phyloP scores from a whole-genome alignment of 2,329 filamentous ascomycete species.

The Fusarium pseudoanthophilum region DNA sequence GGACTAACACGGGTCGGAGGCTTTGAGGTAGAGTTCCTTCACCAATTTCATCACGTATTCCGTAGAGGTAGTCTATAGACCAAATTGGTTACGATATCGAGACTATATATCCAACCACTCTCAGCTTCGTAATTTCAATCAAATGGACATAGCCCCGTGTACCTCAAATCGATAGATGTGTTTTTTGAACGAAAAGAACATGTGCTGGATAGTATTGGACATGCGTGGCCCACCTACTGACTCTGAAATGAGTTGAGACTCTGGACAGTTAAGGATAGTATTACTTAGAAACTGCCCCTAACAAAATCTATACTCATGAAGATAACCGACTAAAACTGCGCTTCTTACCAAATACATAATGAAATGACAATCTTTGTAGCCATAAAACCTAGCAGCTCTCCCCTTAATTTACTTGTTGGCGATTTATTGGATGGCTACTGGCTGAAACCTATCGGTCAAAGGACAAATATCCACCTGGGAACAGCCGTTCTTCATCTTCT shows the following conservation, averaged over 20 bases:
- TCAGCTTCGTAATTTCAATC: not conserved
- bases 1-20: not conserved
- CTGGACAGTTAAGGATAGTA: not conserved
- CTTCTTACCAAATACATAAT: not conserved
- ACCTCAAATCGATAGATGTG: not conserved
- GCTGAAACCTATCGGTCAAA: not conserved
- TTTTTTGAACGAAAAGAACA: not conserved
- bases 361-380: not conserved
- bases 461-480: not conserved
- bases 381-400: not conserved
- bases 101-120: no score
- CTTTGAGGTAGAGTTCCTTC: not conserved
- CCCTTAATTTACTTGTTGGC: not conserved
- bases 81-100: not conserved
- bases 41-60: not conserved
- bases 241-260: not conserved
- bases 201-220: not conserved
- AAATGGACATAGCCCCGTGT: not conserved
- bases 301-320: not conserved
- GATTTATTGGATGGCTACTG: not conserved
- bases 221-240: not conserved
- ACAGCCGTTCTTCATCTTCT: not conserved
- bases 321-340: not conserved
- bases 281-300: not conserved
- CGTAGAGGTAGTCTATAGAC: not conserved